phyloP scores from a whole-genome alignment of 768 basidiomycete genomes.

The Leucocoprinus leucothites region DNA sequence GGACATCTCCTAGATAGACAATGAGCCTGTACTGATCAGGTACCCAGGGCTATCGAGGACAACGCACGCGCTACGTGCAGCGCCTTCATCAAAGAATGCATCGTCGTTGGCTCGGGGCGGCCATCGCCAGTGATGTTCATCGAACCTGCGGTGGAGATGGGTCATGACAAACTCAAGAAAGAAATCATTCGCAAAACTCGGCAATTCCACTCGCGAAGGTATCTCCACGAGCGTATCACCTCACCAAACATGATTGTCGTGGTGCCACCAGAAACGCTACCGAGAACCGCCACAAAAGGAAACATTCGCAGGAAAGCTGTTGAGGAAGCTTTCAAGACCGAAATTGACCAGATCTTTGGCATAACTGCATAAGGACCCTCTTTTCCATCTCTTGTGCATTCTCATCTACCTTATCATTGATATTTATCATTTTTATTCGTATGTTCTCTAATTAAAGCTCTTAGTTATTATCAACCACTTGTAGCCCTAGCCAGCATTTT shows the following conservation, averaged over 20 bases:
- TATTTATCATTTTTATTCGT: neutral
- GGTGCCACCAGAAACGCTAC: slow-evolving; percentile 60
- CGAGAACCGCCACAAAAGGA: slow-evolving; percentile 78
- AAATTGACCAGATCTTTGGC: slow-evolving; percentile 58
- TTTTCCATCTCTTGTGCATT: neutral
- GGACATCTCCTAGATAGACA: neutral
- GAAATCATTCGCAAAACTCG: slow-evolving; percentile 72
- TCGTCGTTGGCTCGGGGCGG: slow-evolving; percentile 74
- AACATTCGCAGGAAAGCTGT: slow-evolving; percentile 77
- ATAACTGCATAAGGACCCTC: neutral
- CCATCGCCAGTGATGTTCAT: slow-evolving; percentile 77
- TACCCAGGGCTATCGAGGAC: slow-evolving; percentile 62
- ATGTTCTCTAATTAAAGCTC: neutral
- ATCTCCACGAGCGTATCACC: slow-evolving; percentile 76
- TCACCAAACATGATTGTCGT: slow-evolving; percentile 62
- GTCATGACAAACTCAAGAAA: slow-evolving; percentile 57
- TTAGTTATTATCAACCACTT: neutral
- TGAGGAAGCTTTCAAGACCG: slow-evolving; percentile 57
- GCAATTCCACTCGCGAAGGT: slow-evolving; percentile 70
- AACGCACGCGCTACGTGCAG: slow-evolving; percentile 65
- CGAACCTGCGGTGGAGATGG: slow-evolving; percentile 54
- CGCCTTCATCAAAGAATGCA: slow-evolving; percentile 63
- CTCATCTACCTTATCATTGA: neutral
- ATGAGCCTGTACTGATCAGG: neutral
- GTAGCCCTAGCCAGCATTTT: neutral